Conservation (phyloP, 2,329 filamentous ascomycete species). For the Rutstroemia sp. region DNA sequence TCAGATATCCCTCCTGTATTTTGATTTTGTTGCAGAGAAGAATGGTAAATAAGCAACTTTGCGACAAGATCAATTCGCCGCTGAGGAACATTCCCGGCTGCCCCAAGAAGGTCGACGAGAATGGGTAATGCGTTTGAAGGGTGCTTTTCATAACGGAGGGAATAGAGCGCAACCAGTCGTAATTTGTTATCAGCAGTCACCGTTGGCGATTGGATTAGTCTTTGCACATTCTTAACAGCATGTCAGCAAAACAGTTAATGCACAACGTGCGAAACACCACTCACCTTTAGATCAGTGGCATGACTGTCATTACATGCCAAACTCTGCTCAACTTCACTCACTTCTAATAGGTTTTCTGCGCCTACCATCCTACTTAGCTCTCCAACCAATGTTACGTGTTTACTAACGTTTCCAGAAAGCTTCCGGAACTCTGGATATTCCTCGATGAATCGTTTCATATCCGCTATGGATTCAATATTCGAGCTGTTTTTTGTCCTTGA, state of each 20-base stretch:
- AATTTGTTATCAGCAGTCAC: slow-evolving; percentile 80
- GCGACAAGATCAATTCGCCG: slow-evolving; percentile 72
- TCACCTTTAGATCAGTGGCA: slow-evolving; percentile 78
- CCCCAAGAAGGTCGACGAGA: slow-evolving; percentile 76
- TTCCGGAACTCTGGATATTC: slow-evolving; percentile 98
- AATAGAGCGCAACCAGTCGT: slow-evolving; percentile 87
- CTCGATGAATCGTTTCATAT: slow-evolving; percentile 99
- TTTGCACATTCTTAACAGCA: slow-evolving; percentile 63
- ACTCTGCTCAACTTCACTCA: slow-evolving; percentile 94
- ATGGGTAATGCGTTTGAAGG: slow-evolving; percentile 77
- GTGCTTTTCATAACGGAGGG: slow-evolving; percentile 82
- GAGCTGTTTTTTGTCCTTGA: slow-evolving; percentile 94
- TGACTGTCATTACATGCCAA: slow-evolving; percentile 97
- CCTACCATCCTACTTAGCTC: slow-evolving; percentile 86
- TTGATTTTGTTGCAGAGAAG: slow-evolving; percentile 73
- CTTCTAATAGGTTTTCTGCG: slow-evolving; percentile 81
- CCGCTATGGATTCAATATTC: slow-evolving; percentile 92
- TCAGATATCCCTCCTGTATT: slow-evolving; percentile 77
- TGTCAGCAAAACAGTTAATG: not conserved
- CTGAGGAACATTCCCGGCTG: slow-evolving; percentile 72
- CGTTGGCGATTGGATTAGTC: slow-evolving; percentile 70
- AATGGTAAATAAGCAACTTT: slow-evolving; percentile 77
- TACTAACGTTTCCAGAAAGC: slow-evolving; percentile 94
- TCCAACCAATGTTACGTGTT: slow-evolving; percentile 92
- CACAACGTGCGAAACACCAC: slow-evolving; percentile 11